Evolutionary conservation across 1,284 basidiomycete genomes (phyloP).

Genomic region (Cryptococcus sp.): DNA sequence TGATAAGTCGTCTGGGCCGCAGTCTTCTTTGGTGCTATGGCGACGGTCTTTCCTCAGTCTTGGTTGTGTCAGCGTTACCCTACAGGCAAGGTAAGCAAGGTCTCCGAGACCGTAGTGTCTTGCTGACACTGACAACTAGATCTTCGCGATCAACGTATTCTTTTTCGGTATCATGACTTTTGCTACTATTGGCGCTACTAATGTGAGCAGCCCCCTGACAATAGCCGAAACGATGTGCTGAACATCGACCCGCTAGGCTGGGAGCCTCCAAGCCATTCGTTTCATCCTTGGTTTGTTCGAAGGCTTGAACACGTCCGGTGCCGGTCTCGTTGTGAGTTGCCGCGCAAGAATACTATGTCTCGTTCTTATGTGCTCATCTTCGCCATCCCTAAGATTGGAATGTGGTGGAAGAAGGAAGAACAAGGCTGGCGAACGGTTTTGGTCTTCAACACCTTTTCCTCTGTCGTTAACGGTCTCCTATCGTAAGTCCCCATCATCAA

Average conservation of each 20-base stretch:
- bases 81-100: conserved; percentile 15
- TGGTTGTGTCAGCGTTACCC: conserved; percentile 24
- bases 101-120: not conserved
- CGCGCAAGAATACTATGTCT: not conserved
- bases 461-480: conserved; percentile 15
- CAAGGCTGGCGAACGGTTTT: conserved; percentile 31
- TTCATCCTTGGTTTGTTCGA: conserved; percentile 29
- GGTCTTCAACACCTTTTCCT: conserved; percentile 34
- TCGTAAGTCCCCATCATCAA: conserved; percentile 5
- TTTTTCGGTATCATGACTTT: conserved; percentile 27
- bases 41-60: conserved; percentile 23
- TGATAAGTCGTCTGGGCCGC: not conserved
- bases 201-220: conserved; percentile 3
- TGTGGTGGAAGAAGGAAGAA: conserved; percentile 18
- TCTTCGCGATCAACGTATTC: conserved; percentile 21
- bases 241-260: conserved; percentile 3
- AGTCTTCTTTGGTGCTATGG: conserved; percentile 29
- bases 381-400: not conserved
- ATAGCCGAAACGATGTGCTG: not conserved
- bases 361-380: not conserved
- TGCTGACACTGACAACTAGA: conserved; percentile 6
- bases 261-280: conserved; percentile 18
- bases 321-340: not conserved
- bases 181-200: conserved; percentile 12
- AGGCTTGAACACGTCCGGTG: conserved; percentile 10